Percentiles rank a stretch among this genome's conserved stretches.
These are phyloP conservation scores for Mercurialis annua DNA, from an alignment of 345 rosid species.

Conservation along the genomic window DNA sequence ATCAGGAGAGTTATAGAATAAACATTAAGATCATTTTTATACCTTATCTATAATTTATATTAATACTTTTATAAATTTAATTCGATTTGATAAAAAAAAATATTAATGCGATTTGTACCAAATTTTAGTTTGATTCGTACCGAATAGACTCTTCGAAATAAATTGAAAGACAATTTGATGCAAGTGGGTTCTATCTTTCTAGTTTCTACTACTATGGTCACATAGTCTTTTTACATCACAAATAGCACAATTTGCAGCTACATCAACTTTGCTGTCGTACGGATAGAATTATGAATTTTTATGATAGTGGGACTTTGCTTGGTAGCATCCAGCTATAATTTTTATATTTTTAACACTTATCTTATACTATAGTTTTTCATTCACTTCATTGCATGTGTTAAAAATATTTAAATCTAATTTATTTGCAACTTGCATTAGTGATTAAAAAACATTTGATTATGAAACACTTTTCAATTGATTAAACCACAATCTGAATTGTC, in stretches of 20 bases:
- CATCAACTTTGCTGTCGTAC: not conserved
- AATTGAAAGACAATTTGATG: not conserved
- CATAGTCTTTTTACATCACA: not conserved
- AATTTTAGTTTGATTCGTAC: too few relatives aligned
- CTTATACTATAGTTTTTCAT: too few relatives aligned
- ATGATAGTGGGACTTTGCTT: not conserved
- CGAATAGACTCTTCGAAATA: too few relatives aligned
- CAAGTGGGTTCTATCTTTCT: not conserved
- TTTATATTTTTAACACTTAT: too few relatives aligned
- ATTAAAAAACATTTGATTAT: not conserved
- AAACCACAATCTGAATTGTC: not conserved
- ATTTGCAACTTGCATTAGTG: not conserved
- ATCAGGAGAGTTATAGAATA: too few relatives aligned
- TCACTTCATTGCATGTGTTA: conserved; percentile 7
- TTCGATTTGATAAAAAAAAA: too few relatives aligned
- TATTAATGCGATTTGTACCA: too few relatives aligned
- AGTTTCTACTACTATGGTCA: not conserved
- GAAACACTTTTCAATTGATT: not conserved
- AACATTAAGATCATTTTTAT: too few relatives aligned
- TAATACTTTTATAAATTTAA: too few relatives aligned
- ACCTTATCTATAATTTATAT: too few relatives aligned
- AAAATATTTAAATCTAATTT: not conserved
- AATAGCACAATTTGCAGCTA: not conserved
- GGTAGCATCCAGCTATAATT: not conserved
- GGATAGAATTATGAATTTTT: not conserved